phyloP scores from a whole-genome alignment of 805 yeast genomes.

The Yarrowia divulgata region DNA sequence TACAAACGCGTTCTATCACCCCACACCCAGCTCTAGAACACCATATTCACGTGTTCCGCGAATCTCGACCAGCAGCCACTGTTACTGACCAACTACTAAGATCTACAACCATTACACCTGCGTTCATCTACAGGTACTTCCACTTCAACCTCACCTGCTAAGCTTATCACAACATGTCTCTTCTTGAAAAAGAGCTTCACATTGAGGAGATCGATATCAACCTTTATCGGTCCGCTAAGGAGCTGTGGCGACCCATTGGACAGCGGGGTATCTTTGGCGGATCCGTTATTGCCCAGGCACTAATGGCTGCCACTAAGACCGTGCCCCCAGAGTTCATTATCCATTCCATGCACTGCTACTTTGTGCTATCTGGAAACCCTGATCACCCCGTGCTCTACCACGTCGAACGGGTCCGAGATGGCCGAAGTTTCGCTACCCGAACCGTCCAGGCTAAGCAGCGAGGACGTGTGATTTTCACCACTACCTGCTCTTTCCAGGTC shows the following conservation, averaged over 20 bases:
- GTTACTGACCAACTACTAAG: neutral
- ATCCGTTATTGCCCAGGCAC: conserved; percentile 42
- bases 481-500: conserved; percentile 58
- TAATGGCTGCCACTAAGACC: conserved; percentile 41
- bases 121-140: too few species aligned
- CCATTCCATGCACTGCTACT: conserved; percentile 43
- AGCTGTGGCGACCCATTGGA: conserved; percentile 42
- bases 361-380: conserved; percentile 40
- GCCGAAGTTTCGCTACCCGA: conserved; percentile 59
- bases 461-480: conserved; percentile 58
- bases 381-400: conserved; percentile 57
- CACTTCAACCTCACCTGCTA: neutral
- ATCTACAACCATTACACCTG: too few species aligned
- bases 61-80: neutral
- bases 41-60: neutral
- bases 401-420: conserved; percentile 60
- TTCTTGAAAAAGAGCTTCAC: conserved; percentile 40
- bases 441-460: conserved; percentile 63
- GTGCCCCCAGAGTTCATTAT: conserved; percentile 39
- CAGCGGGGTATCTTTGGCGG: conserved; percentile 43
- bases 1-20: neutral
- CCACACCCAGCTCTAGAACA: neutral
- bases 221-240: conserved; percentile 39
- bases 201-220: conserved; percentile 41
- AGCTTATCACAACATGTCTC: conserved; percentile 34